Percentiles rank a stretch among this genome's conserved stretches.
Evolutionary conservation across 176 grass and related monocot species (phyloP).

Genomic region (Luzula sylvatica): DNA sequence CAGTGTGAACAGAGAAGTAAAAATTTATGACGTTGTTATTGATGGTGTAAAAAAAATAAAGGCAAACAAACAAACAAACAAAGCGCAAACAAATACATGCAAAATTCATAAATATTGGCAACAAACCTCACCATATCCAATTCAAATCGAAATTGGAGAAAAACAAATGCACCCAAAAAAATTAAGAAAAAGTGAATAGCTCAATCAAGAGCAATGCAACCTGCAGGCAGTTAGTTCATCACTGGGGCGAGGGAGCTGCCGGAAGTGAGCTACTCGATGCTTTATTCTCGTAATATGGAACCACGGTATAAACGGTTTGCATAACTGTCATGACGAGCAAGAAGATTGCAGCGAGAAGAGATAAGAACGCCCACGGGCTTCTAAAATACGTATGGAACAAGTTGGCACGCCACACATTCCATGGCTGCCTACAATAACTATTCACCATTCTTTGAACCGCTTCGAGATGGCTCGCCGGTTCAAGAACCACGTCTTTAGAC

Average conservation of each 20-base stretch:
- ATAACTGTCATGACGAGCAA: slow-evolving; percentile 46
- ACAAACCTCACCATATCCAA: no score
- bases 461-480: slow-evolving; percentile 39
- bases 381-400: slow-evolving; percentile 82
- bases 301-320: slow-evolving; percentile 57
- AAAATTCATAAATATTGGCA: no score
- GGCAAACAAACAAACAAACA: no score
- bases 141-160: no score
- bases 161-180: no score
- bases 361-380: slow-evolving; percentile 71
- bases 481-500: slow-evolving; percentile 61
- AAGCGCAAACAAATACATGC: not conserved
- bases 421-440: slow-evolving; percentile 41
- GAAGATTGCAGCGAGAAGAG: slow-evolving; percentile 52
- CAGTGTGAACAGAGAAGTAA: no score
- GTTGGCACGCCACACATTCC: slow-evolving; percentile 69
- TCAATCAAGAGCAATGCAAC: no score
- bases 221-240: not conserved
- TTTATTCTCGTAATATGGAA: not conserved
- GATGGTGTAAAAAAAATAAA: no score
- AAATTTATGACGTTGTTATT: no score
- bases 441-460: slow-evolving; percentile 52
- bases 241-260: slow-evolving; percentile 23
- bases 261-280: not conserved
- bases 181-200: no score